These are phyloP conservation scores for Fomitopsis schrenkii DNA, from an alignment of 1,284 basidiomycete genomes.

Conservation along the genomic window DNA sequence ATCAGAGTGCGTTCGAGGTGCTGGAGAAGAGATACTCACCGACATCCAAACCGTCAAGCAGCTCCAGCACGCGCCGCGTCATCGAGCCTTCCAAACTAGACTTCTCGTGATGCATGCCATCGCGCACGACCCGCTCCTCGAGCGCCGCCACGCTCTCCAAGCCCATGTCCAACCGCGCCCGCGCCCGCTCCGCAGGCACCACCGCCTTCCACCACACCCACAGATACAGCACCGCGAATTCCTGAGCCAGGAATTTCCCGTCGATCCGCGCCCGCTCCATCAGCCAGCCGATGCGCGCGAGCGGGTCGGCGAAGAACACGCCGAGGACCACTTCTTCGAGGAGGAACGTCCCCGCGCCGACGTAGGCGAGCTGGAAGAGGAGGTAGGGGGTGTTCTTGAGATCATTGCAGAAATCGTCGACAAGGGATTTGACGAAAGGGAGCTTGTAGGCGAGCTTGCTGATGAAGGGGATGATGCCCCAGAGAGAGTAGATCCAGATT, in stretches of 20 bases:
- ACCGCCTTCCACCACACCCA: not conserved
- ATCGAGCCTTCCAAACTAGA: too few relatives aligned
- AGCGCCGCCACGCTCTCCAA: not conserved
- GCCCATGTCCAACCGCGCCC: not conserved
- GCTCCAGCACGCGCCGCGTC: too few relatives aligned
- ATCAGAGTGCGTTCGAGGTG: too few relatives aligned
- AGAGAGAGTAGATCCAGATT: not conserved
- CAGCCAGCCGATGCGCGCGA: not conserved
- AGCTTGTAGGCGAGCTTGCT: not conserved
- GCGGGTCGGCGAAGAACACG: not conserved
- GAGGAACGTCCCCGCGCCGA: not conserved
- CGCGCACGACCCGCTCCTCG: not conserved
- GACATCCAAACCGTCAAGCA: too few relatives aligned
- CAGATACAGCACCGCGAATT: not conserved
- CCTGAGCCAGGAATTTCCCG: not conserved
- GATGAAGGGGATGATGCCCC: not conserved
- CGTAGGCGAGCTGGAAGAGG: not conserved
- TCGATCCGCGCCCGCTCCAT: not conserved
- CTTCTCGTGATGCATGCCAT: not conserved
- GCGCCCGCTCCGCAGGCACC: not conserved
- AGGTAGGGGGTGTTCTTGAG: not conserved
- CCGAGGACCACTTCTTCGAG: not conserved
- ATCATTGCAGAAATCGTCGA: not conserved
- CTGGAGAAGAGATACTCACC: too few relatives aligned
- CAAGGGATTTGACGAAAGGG: not conserved